Evolutionary conservation across 2,329 filamentous ascomycete genomes (phyloP), one percentile per base, ranked within the genome.

Genomic region (Epichloe glyceriae): DNA sequence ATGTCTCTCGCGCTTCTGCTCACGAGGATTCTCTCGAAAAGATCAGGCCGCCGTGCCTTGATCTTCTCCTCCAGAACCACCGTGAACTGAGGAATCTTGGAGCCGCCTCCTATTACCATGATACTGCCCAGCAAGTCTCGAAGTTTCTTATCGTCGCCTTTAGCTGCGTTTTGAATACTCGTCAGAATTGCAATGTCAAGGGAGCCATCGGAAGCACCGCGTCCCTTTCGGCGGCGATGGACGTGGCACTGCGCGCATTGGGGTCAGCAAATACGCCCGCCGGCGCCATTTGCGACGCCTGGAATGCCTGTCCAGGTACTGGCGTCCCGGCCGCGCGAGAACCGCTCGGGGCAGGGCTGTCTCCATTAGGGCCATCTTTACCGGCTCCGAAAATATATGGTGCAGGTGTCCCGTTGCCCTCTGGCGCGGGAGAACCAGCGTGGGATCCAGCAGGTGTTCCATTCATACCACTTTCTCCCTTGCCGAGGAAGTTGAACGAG

Each of bases 151-250:
- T 97, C 89, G 63, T 97, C 91, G 51, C 85, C 85, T 55, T 85
- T 85, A 49, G 88, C 85, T 7, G 88, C 93, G 65, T 95, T 86
- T 46, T 86, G 79, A 61, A 97, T 95, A 46, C 84, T 90, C 15
- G 86, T 89, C 53, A 96, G 77, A 60, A 98, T 95, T 5, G 93
- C 91, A 54, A 84, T 79, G 64, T 97, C 91, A 26, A 98, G 79
- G 91, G 83, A 52, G 87, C 86, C 12, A 89, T 70, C 0, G 93
- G 90, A 3, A 96, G 76, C 35, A 93, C 83, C 40, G 81, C 76
- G 62, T 97, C 91, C 45, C 87, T 82, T 61, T 87, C 83, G 22
- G 76, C 74, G 8, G 84, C 85, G 10, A 86, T 66, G 8, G 67
- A 66, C 57, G 73, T 73, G 43, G 71, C 67, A 17, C 67, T 72